These are phyloP conservation scores for Keithomyces neogunnii DNA, from an alignment of 2,329 filamentous ascomycete genomes.

Conservation along the genomic window DNA sequence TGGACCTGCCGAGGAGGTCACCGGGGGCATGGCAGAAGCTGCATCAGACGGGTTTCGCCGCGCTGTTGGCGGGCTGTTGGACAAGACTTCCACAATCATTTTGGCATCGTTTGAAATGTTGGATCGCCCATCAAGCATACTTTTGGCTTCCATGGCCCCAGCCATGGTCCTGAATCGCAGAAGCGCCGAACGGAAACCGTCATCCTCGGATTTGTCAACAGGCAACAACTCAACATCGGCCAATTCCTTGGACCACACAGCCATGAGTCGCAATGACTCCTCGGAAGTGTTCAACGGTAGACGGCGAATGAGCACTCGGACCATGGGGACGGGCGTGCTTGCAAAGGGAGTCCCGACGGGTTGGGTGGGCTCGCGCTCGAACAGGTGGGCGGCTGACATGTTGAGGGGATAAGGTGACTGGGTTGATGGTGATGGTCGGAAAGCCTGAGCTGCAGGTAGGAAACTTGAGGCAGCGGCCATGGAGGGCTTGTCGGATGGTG, in stretches of 20 bases:
- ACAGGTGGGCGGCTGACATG: constrained; percentile 20
- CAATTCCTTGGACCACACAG: constrained; percentile 50
- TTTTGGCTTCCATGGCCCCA: constrained; percentile 49
- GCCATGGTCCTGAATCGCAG: constrained; percentile 42
- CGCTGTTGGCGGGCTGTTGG: constrained; percentile 25
- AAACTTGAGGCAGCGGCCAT: constrained; percentile 38
- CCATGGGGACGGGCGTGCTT: constrained; percentile 24
- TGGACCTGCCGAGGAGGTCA: constrained; percentile 30
- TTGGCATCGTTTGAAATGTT: constrained; percentile 41
- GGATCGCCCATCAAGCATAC: constrained; percentile 47
- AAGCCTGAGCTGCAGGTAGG: constrained; percentile 29
- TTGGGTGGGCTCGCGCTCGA: constrained; percentile 33
- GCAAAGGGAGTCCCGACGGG: constrained; percentile 32
- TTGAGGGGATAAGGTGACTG: constrained; percentile 25
- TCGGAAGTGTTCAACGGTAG: constrained; percentile 46
- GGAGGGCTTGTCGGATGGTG: constrained; percentile 18
- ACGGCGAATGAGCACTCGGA: constrained; percentile 42
- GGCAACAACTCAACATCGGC: constrained; percentile 42
- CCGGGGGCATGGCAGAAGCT: constrained; percentile 14
- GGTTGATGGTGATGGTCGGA: constrained; percentile 23
- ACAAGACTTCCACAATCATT: constrained; percentile 50
- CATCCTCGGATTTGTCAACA: constrained; percentile 39
- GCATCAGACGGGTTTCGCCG: constrained; percentile 17
- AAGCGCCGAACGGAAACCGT: constrained; percentile 42
- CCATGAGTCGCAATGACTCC: constrained; percentile 46